Evolutionary conservation across 495 filamentous ascomycete genomes (phyloP).

Genomic region (Aspergillus mulundensis): DNA sequence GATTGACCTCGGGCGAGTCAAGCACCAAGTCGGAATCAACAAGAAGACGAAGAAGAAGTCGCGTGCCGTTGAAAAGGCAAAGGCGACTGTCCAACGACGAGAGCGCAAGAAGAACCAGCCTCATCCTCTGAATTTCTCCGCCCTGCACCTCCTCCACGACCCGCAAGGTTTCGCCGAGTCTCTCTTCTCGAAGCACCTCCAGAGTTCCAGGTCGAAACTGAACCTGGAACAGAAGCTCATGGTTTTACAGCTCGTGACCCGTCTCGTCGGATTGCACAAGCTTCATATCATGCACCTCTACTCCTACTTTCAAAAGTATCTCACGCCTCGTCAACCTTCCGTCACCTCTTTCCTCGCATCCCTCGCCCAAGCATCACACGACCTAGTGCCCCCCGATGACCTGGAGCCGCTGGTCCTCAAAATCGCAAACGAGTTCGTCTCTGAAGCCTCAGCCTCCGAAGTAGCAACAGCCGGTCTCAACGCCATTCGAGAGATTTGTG

Average conservation of each 20-base stretch:
- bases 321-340: constrained; percentile 82
- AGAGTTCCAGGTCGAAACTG: constrained; percentile 78
- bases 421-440: constrained; percentile 98
- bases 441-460: constrained; percentile 85
- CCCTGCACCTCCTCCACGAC: constrained; percentile 93
- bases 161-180: constrained; percentile 92
- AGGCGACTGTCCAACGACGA: constrained; percentile 70
- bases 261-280: constrained; percentile 90
- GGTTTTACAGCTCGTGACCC: constrained; percentile 82
- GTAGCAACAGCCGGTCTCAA: constrained; percentile 92
- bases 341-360: constrained; percentile 94
- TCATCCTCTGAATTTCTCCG: constrained; percentile 91
- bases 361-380: constrained; percentile 86
- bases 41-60: constrained; percentile 91
- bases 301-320: constrained; percentile 80
- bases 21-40: constrained; percentile 83
- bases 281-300: constrained; percentile 80
- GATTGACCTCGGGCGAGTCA: constrained; percentile 74
- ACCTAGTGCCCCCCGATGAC: constrained; percentile 86
- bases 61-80: constrained; percentile 71
- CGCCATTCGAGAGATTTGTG: constrained; percentile 89
- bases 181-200: constrained; percentile 86
- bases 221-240: constrained; percentile 87
- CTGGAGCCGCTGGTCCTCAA: constrained; percentile 90
- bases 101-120: constrained; percentile 84